Percentiles rank a stretch among this genome's conserved stretches.
phyloP scores from a whole-genome alignment of 257 asterid species.

The Sherardia arvensis region DNA sequence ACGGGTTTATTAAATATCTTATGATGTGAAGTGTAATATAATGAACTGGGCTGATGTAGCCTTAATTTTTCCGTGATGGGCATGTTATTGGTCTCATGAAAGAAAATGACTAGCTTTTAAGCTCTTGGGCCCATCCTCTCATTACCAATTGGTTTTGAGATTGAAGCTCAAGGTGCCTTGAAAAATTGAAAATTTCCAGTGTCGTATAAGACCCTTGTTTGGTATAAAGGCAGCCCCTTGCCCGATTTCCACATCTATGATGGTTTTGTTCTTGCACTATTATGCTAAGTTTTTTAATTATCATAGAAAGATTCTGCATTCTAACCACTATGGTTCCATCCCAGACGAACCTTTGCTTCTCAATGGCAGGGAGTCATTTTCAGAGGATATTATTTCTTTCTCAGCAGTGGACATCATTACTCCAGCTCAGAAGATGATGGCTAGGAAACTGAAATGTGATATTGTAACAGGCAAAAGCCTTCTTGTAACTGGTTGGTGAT shows the following conservation, averaged over 20 bases:
- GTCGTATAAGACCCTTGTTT: background rate
- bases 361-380: slow-evolving; percentile 23
- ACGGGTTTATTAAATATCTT: background rate
- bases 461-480: slow-evolving; percentile 81
- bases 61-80: too few species aligned
- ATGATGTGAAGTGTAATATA: background rate
- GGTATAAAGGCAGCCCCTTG: background rate
- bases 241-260: background rate
- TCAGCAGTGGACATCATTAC: slow-evolving; percentile 79
- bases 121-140: too few species aligned
- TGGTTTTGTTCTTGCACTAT: background rate
- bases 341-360: slow-evolving; percentile 35
- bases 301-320: background rate
- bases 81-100: too few species aligned
- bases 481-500: slow-evolving; percentile 89
- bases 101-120: too few species aligned
- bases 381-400: slow-evolving; percentile 67
- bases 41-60: too few species aligned
- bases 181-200: too few species aligned
- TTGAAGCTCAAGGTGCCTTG: too few species aligned
- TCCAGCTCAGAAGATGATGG: slow-evolving; percentile 80
- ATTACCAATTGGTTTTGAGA: too few species aligned
- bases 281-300: background rate
- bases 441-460: slow-evolving; percentile 69
- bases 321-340: slow-evolving; percentile 19